Base-by-base conservation (phyloP, 495 filamentous ascomycete species). In the Penicillium tannophilum region DNA sequence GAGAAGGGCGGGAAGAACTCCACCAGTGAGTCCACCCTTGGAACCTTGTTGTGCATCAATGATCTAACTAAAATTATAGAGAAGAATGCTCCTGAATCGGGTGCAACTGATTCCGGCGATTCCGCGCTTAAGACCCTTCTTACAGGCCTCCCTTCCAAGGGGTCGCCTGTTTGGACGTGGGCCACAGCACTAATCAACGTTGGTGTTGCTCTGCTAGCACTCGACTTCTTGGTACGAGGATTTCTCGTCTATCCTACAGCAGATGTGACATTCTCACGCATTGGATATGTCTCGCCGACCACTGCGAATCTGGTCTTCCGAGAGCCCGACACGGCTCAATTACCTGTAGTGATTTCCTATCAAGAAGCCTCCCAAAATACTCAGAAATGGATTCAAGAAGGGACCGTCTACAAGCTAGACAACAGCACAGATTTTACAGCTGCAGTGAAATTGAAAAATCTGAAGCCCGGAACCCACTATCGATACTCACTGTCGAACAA, bases 401-500 rank as follows among this genome's bases (percentile, higher is more conserved):
- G 88, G 11, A 79, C 77, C 26, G 76, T 92, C 11, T 71, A 80
- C 52, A 80, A 73, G 64, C 84, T 95, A 1, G 82, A 84, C 59
- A 84, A 91, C 31, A 84, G 83, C 30, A 92, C 93, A 0, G 94
- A 98, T 67, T 97, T 83, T 65, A 97, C 93, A 1, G 77, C 81
- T 3, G 79, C 84, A 0, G 73, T 97, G 8, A 80, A 72, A 0
- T 63, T 92, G 54, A 67, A 64, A 35, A 59, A 82, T 57, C 61
- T 90, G 72, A 64, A 80, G 63, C 74, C 86, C 62, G 71, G 85
- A 59, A 90, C 87, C 0, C 76, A 77, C 12, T 98, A 97, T 67
- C 84, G 89, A 58, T 98, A 92, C 76, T 80, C 80, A 19, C 84
- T 92, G 6, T 96, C 92, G 0, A 91, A 93, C 70, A 90, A 91